Base-by-base conservation (phyloP, 2,329 filamentous ascomycete genomes). In the Aspergillus ruber region DNA sequence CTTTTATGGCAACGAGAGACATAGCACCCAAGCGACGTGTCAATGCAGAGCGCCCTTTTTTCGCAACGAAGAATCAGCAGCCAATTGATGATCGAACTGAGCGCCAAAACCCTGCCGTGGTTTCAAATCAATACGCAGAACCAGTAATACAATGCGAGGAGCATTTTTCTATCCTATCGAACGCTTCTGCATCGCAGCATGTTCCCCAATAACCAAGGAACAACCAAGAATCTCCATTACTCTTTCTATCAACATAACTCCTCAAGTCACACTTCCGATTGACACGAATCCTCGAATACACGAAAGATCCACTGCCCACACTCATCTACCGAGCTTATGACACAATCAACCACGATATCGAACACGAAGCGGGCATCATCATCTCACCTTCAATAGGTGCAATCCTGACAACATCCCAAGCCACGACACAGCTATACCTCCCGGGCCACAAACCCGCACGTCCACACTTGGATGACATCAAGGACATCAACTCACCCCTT, bases 341-440 rank as follows among this genome's bases (percentile, higher is more conserved):
- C 12, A 44, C 23, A 25, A 12, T 15, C 18, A 41, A 25, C 17
- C n/a, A 18, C 8, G 13, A 23, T 10, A 33, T 33, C 33, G 47
- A 46, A 23, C 40, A 39, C 6, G 64, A 69, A 53, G 64, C 87
- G 2, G 90, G 95, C 57, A 66, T 95, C 3, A 78, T 85, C 1
- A 57, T 90, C 4, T 87, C 87, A 0, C 82, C 87, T 0, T 74
- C 73, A 0, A 81, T 79, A 0, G 89, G 86, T 0, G 69, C 95
- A 2, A 65, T 95, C 1, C 60, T 86, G 17, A 87, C 87, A 1
- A 86, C 80, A 0, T 70, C 90, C 4, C 80, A 90, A 51, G 82
- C 84, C 54, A 75, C 86, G 21, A 85, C 83, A 39, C 90, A 95
- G 58, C 80, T 76, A 42, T 74, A 84, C 2, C 72, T 90, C 0